Conservation (phyloP, 1,284 basidiomycete species). For the Marasmius tenuissimus region DNA sequence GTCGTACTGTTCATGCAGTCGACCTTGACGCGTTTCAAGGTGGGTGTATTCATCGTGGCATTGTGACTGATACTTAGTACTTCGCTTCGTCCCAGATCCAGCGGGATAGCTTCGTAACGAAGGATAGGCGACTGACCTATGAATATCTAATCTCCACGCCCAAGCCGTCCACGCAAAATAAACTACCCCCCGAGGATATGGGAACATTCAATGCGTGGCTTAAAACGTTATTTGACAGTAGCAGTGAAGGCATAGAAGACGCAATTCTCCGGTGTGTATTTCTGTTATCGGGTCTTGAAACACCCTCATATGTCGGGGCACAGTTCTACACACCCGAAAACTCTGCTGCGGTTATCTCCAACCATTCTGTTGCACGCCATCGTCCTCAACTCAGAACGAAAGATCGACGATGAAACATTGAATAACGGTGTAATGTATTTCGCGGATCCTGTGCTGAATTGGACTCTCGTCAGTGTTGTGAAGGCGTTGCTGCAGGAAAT, state of each 20-base stretch:
- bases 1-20: conserved; percentile 73
- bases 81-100: conserved; percentile 29
- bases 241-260: conserved; percentile 80
- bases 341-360: conserved; percentile 63
- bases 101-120: conserved; percentile 37
- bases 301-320: background rate
- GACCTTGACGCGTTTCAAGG: conserved; percentile 62
- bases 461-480: conserved; percentile 76
- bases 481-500: conserved; percentile 63
- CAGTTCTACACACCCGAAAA: conserved; percentile 70
- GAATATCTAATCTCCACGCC: conserved; percentile 53
- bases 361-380: conserved; percentile 68
- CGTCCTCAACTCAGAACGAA: conserved; percentile 41
- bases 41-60: conserved; percentile 26
- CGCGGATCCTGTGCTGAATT: conserved; percentile 66
- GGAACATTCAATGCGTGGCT: conserved; percentile 61
- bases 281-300: conserved; percentile 2
- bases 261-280: conserved; percentile 63
- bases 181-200: conserved; percentile 48
- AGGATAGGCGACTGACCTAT: conserved; percentile 44
- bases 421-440: conserved; percentile 79
- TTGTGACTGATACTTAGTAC: conserved; percentile 1
- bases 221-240: conserved; percentile 73
- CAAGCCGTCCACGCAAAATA: conserved; percentile 39
- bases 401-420: conserved; percentile 65